Percentiles rank a stretch among this genome's conserved stretches.
phyloP scores from a whole-genome alignment of 768 basidiomycete species.

The Russula earlei region DNA sequence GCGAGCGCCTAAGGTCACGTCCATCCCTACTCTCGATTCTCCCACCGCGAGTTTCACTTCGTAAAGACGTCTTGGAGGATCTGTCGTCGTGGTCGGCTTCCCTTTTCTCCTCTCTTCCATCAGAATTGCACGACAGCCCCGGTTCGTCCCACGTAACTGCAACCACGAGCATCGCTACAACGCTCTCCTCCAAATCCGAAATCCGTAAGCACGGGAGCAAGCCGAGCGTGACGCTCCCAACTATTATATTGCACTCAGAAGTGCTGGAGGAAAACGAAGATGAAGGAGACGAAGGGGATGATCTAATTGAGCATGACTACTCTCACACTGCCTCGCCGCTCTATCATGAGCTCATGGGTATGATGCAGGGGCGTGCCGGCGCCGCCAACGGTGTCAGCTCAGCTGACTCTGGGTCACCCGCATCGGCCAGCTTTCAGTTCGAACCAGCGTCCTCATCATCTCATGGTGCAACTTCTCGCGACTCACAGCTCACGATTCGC shows the following conservation, averaged over 20 bases:
- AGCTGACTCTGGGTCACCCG: not conserved
- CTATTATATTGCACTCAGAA: conserved; percentile 6
- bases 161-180: not conserved
- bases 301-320: not conserved
- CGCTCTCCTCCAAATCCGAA: not conserved
- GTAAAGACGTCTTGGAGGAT: conserved; percentile 17
- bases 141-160: not conserved
- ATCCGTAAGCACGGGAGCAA: not conserved
- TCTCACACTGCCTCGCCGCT: conserved; percentile 14
- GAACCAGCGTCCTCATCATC: not conserved
- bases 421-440: conserved; percentile 1
- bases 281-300: not conserved
- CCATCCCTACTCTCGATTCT: conserved; percentile 14
- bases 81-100: conserved; percentile 20
- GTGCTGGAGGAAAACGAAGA: not conserved
- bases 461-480: not conserved
- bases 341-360: conserved; percentile 21
- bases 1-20: not conserved
- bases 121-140: conserved; percentile 1
- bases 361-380: conserved; percentile 17
- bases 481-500: conserved; percentile 15
- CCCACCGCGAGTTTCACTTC: conserved; percentile 19
- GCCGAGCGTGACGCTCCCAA: conserved; percentile 8
- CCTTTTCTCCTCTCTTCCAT: conserved; percentile 18
- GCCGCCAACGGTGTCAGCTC: not conserved